Evolutionary conservation across 2,329 filamentous ascomycete genomes (phyloP).

Genomic region (Epicoccum nigrum): DNA sequence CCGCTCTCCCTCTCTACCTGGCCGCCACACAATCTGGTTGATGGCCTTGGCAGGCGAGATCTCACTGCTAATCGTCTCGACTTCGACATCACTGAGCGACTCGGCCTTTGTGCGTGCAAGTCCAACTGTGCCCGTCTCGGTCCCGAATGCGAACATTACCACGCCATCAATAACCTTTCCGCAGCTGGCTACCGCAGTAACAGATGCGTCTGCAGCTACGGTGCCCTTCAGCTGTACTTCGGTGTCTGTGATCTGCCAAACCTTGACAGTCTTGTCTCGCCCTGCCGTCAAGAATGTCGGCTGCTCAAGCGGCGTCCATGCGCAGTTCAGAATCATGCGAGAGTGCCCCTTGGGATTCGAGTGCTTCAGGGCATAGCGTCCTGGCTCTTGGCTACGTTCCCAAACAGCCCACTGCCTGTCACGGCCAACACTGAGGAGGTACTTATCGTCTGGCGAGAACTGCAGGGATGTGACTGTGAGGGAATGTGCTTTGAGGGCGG

Average conservation of each 20-base stretch:
- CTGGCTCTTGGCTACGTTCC: slow-evolving; percentile 53
- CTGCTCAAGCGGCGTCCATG: slow-evolving; percentile 67
- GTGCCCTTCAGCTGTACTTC: slow-evolving; percentile 33
- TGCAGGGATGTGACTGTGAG: slow-evolving; percentile 83
- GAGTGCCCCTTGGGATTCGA: slow-evolving; percentile 84
- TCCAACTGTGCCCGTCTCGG: slow-evolving; percentile 38
- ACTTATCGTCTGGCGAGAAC: slow-evolving; percentile 76
- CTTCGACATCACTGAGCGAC: slow-evolving; percentile 21
- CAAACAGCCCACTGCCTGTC: slow-evolving; percentile 93
- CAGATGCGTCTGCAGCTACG: slow-evolving; percentile 31
- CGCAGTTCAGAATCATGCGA: slow-evolving; percentile 87
- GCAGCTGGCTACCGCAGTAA: slow-evolving; percentile 40
- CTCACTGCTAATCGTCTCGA: slow-evolving; percentile 21
- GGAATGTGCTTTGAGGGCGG: slow-evolving; percentile 81
- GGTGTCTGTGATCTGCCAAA: slow-evolving; percentile 55
- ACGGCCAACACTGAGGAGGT: slow-evolving; percentile 84
- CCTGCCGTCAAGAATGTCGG: slow-evolving; percentile 82
- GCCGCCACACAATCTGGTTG: slow-evolving; percentile 45
- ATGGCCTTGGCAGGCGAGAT: slow-evolving; percentile 36
- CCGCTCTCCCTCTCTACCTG: slow-evolving; percentile 12
- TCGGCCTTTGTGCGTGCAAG: slow-evolving; percentile 17
- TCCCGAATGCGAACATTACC: slow-evolving; percentile 41
- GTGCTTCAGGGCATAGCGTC: slow-evolving; percentile 63
- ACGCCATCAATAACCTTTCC: not conserved
- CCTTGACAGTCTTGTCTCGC: slow-evolving; percentile 79